A percentile compares a stretch with the other conserved stretches of the same genome.
Conservation (phyloP, 1,284 basidiomycete genomes). For the Fomes fomentarius region DNA sequence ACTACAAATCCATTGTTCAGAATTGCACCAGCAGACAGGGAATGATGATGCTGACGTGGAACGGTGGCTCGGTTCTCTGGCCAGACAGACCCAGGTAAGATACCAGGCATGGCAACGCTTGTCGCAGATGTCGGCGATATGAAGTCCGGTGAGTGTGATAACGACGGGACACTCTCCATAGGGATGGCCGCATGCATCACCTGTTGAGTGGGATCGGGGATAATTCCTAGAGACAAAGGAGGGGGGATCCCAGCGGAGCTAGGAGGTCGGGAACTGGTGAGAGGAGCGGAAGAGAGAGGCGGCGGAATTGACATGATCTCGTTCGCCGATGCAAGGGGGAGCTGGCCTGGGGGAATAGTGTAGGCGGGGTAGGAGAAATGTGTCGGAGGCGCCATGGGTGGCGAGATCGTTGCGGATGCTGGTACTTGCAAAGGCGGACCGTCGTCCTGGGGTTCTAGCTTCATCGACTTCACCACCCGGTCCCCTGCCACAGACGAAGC, state of each 20-base stretch:
- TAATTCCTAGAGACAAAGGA: constrained; percentile 31
- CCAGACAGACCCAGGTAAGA: constrained; percentile 25
- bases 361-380: constrained; percentile 30
- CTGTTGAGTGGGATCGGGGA: constrained; percentile 29
- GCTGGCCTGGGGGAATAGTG: constrained; percentile 25
- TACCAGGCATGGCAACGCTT: constrained; percentile 13
- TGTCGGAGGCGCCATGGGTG: constrained; percentile 33
- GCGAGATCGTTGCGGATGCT: constrained; percentile 27
- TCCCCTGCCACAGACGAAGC: constrained; percentile 65
- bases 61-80: constrained; percentile 23
- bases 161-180: constrained; percentile 19
- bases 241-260: constrained; percentile 42
- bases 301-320: constrained; percentile 30
- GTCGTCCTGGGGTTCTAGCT: constrained; percentile 71
- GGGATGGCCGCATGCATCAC: constrained; percentile 20
- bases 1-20: constrained; percentile 23
- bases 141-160: constrained; percentile 24
- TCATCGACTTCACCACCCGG: constrained; percentile 63
- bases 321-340: constrained; percentile 25
- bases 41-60: constrained; percentile 28
- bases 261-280: constrained; percentile 44
- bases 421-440: constrained; percentile 28
- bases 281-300: constrained; percentile 31
- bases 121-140: constrained; percentile 16
- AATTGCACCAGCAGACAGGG: constrained; percentile 39